Evolutionary conservation across 257 asterid species (phyloP), one percentile per base, ranked within the genome.

Genomic region (Gentiana dahurica): DNA sequence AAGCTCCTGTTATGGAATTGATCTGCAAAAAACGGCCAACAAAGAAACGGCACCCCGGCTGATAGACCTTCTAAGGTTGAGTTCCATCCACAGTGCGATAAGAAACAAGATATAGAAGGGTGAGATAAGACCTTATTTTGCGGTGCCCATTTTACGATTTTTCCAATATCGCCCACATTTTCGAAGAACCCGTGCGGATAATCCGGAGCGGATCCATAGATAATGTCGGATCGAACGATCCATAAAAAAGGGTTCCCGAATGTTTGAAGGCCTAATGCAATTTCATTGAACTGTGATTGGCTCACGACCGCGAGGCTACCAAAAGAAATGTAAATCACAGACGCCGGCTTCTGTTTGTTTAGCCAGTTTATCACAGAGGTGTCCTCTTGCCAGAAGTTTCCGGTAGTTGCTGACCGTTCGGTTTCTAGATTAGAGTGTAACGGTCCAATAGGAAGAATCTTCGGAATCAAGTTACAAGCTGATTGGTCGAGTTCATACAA

Each of bases 51-150:
- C 51, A 77, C 59, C 2, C 83, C 83, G 6, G 2, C 12, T 15
- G 68, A 58, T 34, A 62, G 9, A 1, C 81, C 75, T 49, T 79
- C 78, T 1, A 75, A 1, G 44, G 71, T 65, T 47, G 83, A 78
- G 13, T 72, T 75, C 81, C 81, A 78, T 2, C 85, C 80, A 46
- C 85, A 73, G 15, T 79, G 82, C 6, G 71, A 63, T 12, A 79
- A 1, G 49, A 76, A 79, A 57, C 83, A 66, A 36, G 70, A 76
- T 0, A 64, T 44, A 0, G 80, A 62, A 36, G 68, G 65, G 53
- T 76, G 83, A 9, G 64, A 57, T 15, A 79, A 71, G 1, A 79
- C 77, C 9, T 13, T 58, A 1, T 76, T 83, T 52, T 71, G 79
- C 5, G 81, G 83, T 0, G 76, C 79, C 79, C 85, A 72, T 3